Evolutionary conservation across 257 asterid genomes (phyloP), one percentile per base, ranked within the genome.

Genomic region (Capsicum pubescens): DNA sequence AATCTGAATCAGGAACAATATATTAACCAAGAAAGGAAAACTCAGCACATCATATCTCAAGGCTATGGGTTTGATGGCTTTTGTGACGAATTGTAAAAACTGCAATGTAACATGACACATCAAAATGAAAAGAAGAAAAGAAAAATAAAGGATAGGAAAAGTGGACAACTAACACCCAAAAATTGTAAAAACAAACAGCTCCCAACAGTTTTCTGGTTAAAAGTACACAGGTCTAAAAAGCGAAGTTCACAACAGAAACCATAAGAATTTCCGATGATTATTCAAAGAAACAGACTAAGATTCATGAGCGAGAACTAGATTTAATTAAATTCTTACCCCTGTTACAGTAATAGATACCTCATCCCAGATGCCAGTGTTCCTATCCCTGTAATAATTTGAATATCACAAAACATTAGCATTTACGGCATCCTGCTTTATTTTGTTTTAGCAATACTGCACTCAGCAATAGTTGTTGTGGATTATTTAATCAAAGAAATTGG

Each of bases 361-460:
- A 85, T 96, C 99, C 99, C 99, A 96, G 86, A 96, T 92, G 63
- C 99, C 99, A 84, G 99, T 96, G 92, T 96, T 96, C 89, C 98
- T 90, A 84, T 96, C 99, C 95, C 99, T 96, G 93, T 77, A 86
- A 89, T 58, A 55, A 60, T 21, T 63, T 42, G 58, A 79, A 86
- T 83, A 52, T 74, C 78, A 83, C 59, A 70, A 9, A 76, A 8
- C 48, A 9, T 54, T 52, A 76, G 26, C 48, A 76, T 76, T 76
- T 54, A 14, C 10, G 11, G 64, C 0, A 32, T 76, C 81, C 48
- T 26, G 81, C 48, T 76, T 76, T 26, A 54, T 54, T 74, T 76
- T 76, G 81, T 50, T 76, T 76, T 16, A 54, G 26, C 54, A 76
- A 26, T 7, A 54, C 9, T 54, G 64, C 48, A 76, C 64, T 76